Conservation (phyloP, 192 early-diverging fungal species). For the Pecoramyces ruminantium region DNA sequence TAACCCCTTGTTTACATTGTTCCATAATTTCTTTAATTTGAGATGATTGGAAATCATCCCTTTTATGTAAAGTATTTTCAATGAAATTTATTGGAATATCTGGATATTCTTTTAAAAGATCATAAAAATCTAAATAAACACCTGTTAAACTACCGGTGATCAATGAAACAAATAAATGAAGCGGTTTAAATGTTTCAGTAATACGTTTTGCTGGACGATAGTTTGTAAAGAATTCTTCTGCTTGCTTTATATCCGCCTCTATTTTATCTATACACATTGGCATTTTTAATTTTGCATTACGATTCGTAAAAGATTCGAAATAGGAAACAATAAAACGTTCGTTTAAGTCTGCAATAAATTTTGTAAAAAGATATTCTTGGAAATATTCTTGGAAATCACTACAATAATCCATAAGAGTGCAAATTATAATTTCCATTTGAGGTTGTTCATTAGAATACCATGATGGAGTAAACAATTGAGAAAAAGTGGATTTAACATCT, state of each 20-base stretch:
- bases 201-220: conserved; percentile 58
- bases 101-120: conserved; percentile 73
- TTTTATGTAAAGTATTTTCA: conserved; percentile 70
- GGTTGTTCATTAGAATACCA: conserved; percentile 81
- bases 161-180: conserved; percentile 64
- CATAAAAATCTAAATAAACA: conserved; percentile 83
- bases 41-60: conserved; percentile 82
- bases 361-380: conserved; percentile 76
- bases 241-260: conserved; percentile 46
- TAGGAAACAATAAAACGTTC: conserved; percentile 70
- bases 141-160: conserved; percentile 64
- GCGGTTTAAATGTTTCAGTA: conserved; percentile 58
- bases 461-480: conserved; percentile 45
- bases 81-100: conserved; percentile 81
- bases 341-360: conserved; percentile 69
- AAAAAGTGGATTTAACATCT: conserved; percentile 61
- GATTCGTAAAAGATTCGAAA: conserved; percentile 69
- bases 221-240: conserved; percentile 59
- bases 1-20: not conserved
- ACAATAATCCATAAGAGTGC: conserved; percentile 89
- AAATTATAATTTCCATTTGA: conserved; percentile 69
- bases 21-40: conserved; percentile 53
- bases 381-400: conserved; percentile 71
- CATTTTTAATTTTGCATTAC: conserved; percentile 55
- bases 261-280: conserved; percentile 51